phyloP scores from a whole-genome alignment of 257 asterid species.

The Gardenia jasminoides region DNA sequence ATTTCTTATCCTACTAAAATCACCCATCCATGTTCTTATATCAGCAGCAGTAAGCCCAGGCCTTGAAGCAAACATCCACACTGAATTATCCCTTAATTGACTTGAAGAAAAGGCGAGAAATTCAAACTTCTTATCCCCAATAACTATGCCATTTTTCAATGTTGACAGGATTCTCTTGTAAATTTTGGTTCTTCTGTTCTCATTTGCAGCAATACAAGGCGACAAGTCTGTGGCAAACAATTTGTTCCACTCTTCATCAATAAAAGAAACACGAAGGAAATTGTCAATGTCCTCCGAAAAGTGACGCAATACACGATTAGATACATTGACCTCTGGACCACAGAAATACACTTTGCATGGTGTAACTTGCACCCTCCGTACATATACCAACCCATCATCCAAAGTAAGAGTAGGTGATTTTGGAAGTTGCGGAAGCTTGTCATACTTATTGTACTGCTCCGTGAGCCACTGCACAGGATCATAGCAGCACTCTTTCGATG shows the following conservation, averaged over 20 bases:
- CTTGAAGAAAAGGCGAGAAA: slow-evolving; percentile 95
- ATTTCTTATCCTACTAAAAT: slow-evolving; percentile 59
- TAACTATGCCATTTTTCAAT: slow-evolving; percentile 57
- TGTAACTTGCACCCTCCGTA: slow-evolving; percentile 83
- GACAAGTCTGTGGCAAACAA: slow-evolving; percentile 57
- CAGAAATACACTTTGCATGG: slow-evolving; percentile 76
- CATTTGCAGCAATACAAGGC: slow-evolving; percentile 34
- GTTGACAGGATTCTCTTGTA: slow-evolving; percentile 65
- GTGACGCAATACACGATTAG: slow-evolving; percentile 80
- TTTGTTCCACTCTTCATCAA: slow-evolving; percentile 88
- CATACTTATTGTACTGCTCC: slow-evolving; percentile 47
- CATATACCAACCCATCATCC: slow-evolving; percentile 72
- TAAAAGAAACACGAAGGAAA: slow-evolving; percentile 86
- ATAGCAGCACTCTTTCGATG: slow-evolving; percentile 75
- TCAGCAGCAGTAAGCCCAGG: slow-evolving; percentile 40
- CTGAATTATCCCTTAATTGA: slow-evolving; percentile 77
- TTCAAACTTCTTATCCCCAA: slow-evolving; percentile 70
- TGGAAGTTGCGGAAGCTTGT: slow-evolving; percentile 37
- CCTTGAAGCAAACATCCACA: slow-evolving; percentile 90
- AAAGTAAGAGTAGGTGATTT: slow-evolving; percentile 55
- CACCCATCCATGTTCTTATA: slow-evolving; percentile 86
- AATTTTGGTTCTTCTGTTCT: slow-evolving; percentile 46
- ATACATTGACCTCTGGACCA: slow-evolving; percentile 84
- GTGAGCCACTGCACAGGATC: slow-evolving; percentile 68
- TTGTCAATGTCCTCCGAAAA: slow-evolving; percentile 47